Evolutionary conservation across 805 yeast species (phyloP), one percentile per base, ranked within the genome.

Genomic region (Ogataea degrootiae): DNA sequence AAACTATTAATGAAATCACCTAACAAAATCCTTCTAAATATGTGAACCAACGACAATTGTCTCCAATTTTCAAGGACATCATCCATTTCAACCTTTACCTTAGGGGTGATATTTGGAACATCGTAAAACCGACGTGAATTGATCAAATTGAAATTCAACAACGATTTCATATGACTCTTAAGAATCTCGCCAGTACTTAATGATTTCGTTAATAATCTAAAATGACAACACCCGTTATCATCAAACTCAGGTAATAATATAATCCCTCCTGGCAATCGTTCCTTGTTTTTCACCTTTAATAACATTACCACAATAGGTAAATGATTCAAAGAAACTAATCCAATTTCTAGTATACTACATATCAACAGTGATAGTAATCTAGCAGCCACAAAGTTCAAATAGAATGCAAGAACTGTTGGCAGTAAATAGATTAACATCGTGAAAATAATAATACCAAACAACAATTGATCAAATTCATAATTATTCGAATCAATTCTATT

Each of bases 341-440:
- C 42, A 38, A 83, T 70, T 54, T 88, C 94, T 21, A 85, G 63
- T 1, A 70, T 43, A 17, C 83, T 81, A 35, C 77, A 68, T 1
- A 73, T 44, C 3, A 71, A 46, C 38, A 87, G 67, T 4, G 80
- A 72, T 0, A 73, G 52, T 34, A 89, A 58, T 46, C 90, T 71
- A 5, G 83, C 70, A 0, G 74, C 50, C 6, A 87, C 85, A 65
- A 90, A 92, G 21, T 83, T 77, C 16, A 82, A 55, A 60, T 94
- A 94, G 61, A 91, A 94, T 14, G 94, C 94, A 55, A 83, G 62
- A 2, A 89, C 85, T 0, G 99, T 94, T 0, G 99, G 99, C 43
- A 90, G 65, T 34, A 95, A 69, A 55, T 90, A 87, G 0, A 85
- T 67, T 44, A 87, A 69, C 15, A 91, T 80, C 42, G 92, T 88